phyloP scores from a whole-genome alignment of 179 eudicot species.

The Drosera spatulata region DNA sequence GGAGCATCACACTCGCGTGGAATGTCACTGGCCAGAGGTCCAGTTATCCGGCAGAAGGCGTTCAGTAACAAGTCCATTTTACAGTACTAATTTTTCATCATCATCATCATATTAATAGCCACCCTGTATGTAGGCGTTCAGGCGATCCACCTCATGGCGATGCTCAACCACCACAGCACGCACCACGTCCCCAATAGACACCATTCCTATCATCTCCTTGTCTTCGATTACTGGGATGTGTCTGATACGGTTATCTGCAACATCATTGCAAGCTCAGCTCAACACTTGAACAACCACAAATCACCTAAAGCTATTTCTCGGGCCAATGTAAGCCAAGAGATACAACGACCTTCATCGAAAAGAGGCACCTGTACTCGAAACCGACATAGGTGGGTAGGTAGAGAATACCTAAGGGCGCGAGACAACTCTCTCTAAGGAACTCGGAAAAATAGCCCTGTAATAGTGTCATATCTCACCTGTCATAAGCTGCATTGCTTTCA shows the following conservation, averaged over 20 bases:
- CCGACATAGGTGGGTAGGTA: too few relatives aligned
- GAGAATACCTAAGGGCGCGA: too few relatives aligned
- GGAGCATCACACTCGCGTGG: too few relatives aligned
- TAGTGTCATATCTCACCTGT: constrained; percentile 48
- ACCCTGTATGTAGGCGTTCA: constrained; percentile 88
- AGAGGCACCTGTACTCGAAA: too few relatives aligned
- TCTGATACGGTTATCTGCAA: constrained; percentile 92
- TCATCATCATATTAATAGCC: constrained; percentile 67
- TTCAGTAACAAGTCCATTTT: too few relatives aligned
- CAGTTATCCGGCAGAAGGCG: too few relatives aligned
- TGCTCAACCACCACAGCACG: constrained; percentile 95
- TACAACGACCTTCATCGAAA: too few relatives aligned
- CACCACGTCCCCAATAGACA: constrained; percentile 97
- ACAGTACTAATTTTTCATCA: not conserved
- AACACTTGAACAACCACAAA: not conserved
- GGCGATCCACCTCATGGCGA: constrained; percentile 83
- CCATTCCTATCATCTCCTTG: constrained; percentile 87
- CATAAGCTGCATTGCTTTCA: constrained; percentile 98
- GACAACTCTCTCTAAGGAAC: too few relatives aligned
- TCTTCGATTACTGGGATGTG: constrained; percentile 84
- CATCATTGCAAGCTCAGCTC: constrained; percentile 1
- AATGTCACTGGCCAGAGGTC: too few relatives aligned
- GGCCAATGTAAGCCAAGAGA: not conserved
- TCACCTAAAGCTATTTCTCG: not conserved
- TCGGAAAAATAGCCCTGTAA: too few relatives aligned